phyloP scores from a whole-genome alignment of 2,329 filamentous ascomycete genomes.

The Cytospora piceicola region DNA sequence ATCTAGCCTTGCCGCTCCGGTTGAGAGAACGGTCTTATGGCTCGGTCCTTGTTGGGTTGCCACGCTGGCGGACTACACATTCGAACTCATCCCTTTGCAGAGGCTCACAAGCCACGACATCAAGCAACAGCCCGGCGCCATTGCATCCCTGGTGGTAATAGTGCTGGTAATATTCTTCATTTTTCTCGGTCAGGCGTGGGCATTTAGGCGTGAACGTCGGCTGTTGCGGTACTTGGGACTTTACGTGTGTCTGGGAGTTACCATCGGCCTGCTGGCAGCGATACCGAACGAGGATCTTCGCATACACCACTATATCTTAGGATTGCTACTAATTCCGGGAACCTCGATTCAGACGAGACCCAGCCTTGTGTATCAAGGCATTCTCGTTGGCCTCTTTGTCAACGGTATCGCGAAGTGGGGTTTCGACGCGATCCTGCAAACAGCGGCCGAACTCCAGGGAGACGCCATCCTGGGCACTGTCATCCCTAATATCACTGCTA shows the following conservation, averaged over 20 bases:
- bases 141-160: constrained; percentile 66
- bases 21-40: constrained; percentile 74
- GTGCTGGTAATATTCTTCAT: constrained; percentile 66
- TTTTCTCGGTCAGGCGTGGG: constrained; percentile 68
- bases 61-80: constrained; percentile 75
- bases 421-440: constrained; percentile 73
- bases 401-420: constrained; percentile 80
- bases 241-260: constrained; percentile 59
- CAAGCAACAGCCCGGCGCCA: constrained; percentile 69
- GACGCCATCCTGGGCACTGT: constrained; percentile 49
- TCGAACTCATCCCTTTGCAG: constrained; percentile 73
- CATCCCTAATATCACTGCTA: constrained; percentile 47
- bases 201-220: constrained; percentile 68
- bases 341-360: constrained; percentile 73
- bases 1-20: constrained; percentile 60
- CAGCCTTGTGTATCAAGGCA: constrained; percentile 70
- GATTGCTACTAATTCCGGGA: constrained; percentile 70
- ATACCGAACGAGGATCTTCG: constrained; percentile 65
- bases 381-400: constrained; percentile 74
- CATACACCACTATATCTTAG: constrained; percentile 78
- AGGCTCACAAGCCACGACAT: constrained; percentile 73
- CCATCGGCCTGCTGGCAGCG: constrained; percentile 57
- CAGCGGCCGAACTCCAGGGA: constrained; percentile 61
- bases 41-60: constrained; percentile 73
- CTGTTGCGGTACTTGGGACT: constrained; percentile 67